A percentile compares a stretch with the other conserved stretches of the same genome.
Conservation (phyloP, 225 moss, liverwort and hornwort genomes). For the Marchantia polymorpha region DNA sequence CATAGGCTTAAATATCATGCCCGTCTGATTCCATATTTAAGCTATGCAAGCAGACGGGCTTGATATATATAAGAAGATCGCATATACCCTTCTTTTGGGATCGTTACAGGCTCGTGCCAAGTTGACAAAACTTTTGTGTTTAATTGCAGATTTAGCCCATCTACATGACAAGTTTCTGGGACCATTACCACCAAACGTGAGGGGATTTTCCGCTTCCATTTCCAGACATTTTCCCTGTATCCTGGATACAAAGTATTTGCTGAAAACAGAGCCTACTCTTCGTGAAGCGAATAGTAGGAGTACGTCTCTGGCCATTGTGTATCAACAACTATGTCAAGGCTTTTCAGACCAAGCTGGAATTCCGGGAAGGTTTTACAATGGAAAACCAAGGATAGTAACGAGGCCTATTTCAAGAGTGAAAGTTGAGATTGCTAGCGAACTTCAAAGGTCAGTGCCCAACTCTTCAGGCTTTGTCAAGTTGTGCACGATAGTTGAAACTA, state of each 20-base stretch:
- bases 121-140: neutral
- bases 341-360: slow-evolving; percentile 70
- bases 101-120: too few species aligned
- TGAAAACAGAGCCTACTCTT: slow-evolving; percentile 71
- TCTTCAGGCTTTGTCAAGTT: too few species aligned
- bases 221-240: slow-evolving; percentile 63
- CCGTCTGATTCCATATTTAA: neutral
- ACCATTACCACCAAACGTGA: slow-evolving; percentile 54
- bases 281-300: slow-evolving; percentile 59
- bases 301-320: slow-evolving; percentile 81
- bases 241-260: slow-evolving; percentile 80
- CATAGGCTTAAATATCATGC: neutral
- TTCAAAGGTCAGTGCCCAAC: slow-evolving; percentile 44
- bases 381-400: slow-evolving; percentile 59
- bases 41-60: too few species aligned
- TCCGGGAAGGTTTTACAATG: slow-evolving; percentile 64
- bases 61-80: too few species aligned
- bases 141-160: slow-evolving; percentile 53
- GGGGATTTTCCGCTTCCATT: slow-evolving; percentile 58
- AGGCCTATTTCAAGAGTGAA: slow-evolving; percentile 66
- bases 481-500: too few species aligned
- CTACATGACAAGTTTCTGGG: slow-evolving; percentile 70
- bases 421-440: slow-evolving; percentile 72
- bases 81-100: neutral
- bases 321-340: slow-evolving; percentile 73